phyloP scores from a whole-genome alignment of 2,329 filamentous ascomycete genomes.

The Cordyceps sp. region DNA sequence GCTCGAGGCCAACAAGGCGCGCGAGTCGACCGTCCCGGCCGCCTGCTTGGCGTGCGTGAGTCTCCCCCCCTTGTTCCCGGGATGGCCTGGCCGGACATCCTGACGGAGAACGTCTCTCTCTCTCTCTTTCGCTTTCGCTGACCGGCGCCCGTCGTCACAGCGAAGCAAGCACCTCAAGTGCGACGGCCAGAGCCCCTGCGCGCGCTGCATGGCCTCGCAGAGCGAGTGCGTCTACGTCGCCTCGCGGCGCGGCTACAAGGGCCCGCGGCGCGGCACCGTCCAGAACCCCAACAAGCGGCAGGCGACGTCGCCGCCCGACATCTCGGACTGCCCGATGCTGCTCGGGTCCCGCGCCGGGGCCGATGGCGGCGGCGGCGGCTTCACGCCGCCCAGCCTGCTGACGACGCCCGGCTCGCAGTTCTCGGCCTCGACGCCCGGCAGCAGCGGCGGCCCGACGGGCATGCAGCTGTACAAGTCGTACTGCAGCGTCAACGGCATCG shows the following conservation, averaged over 20 bases:
- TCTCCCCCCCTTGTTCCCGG: conserved; percentile 5
- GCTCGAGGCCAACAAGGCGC: conserved; percentile 6
- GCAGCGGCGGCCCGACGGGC: conserved; percentile 9
- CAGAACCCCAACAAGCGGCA: conserved; percentile 33
- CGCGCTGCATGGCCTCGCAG: conserved; percentile 42
- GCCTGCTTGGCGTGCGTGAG: conserved; percentile 40
- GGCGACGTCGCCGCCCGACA: conserved; percentile 21
- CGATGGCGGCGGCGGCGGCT: conserved; percentile 1
- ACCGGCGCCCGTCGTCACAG: conserved; percentile 14
- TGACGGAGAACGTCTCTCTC: background rate
- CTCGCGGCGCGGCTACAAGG: conserved; percentile 61
- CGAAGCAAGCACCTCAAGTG: conserved; percentile 59
- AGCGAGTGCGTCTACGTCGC: conserved; percentile 55
- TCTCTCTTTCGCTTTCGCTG: background rate
- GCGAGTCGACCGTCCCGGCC: conserved; percentile 24
- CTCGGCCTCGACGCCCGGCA: conserved; percentile 5
- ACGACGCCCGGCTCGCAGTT: conserved; percentile 7
- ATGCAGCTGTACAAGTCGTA: conserved; percentile 23
- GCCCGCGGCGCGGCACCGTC: conserved; percentile 22
- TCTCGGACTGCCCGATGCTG: conserved; percentile 23
- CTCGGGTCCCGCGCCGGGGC: conserved; percentile 9
- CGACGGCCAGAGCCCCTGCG: conserved; percentile 53
- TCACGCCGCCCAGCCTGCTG: conserved; percentile 3
- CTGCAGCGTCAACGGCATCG: conserved; percentile 9
- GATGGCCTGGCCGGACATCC: background rate